Base-by-base conservation (phyloP, 768 basidiomycete genomes). In the Boletus barrowsii region DNA sequence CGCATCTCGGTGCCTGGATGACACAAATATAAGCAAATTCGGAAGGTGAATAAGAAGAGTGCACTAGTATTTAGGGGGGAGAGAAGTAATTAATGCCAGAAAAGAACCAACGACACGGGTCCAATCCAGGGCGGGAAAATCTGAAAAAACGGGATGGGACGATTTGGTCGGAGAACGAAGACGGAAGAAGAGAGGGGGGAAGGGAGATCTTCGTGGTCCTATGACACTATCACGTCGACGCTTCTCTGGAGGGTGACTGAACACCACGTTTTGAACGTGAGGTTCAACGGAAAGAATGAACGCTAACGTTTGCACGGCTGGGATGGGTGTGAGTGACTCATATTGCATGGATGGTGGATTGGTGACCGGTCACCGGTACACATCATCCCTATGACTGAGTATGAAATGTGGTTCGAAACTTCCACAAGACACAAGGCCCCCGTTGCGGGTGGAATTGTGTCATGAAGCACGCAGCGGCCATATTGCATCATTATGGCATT, bases 401-500 rank as follows among this genome's bases (percentile, higher is more conserved):
- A 39, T 42, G 26, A 9, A 30, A 13, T 36, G 47, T 36, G 49
- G 53, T 48, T 56, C 33, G 54, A 42, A 39, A 15, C 48, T 51
- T 54, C 41, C 45, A 40, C 55, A 53, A n/a, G 53, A 39, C 18
- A 37, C 55, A 54, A 47, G 55, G 53, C 42, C 42, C 46, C 55
- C 47, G 59, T 47, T n/a, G 17, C 43, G 14, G 48, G 53, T 39
- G 15, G 55, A 33, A 60, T 29, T 11, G 48, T 18, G 51, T 51
- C 35, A 33, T 26, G 56, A 56, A 45, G 40, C 44, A n/a, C 4
- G 48, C 47, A 39, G 49, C 42, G 60, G 64, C 44, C 54, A 64
- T 60, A 56, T 54, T 56, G 50, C 37, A 62, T 44, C 3, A 57
- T 62, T 63, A 70, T 56, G 59, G 53, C 37, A 55, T 30, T 45